Percentiles rank a stretch among this genome's conserved stretches.
These are phyloP conservation scores for Podaxis mareebaensis DNA, from an alignment of 768 basidiomycete genomes.

Conservation along the genomic window DNA sequence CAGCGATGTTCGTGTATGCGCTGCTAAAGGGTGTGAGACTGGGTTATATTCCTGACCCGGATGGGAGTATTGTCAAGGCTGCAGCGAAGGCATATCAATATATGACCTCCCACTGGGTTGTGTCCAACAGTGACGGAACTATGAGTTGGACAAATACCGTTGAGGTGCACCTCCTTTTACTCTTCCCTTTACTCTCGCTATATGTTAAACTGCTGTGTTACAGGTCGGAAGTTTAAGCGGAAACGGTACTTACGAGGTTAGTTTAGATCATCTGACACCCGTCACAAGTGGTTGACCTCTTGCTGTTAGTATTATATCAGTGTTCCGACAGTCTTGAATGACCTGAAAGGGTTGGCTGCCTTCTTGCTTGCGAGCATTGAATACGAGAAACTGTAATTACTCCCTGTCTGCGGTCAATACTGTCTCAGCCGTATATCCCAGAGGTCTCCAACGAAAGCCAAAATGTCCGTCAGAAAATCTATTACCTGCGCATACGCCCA, in stretches of 20 bases:
- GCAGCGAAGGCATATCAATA: slow-evolving; percentile 44
- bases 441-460: not conserved
- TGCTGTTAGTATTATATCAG: slow-evolving; percentile 43
- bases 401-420: not conserved
- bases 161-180: slow-evolving; percentile 27
- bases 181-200: not conserved
- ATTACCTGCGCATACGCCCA: not conserved
- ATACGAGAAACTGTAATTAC: slow-evolving; percentile 27
- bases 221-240: slow-evolving; percentile 43
- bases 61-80: slow-evolving; percentile 38
- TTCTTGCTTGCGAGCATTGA: slow-evolving; percentile 48
- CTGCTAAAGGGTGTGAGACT: slow-evolving; percentile 43
- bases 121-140: slow-evolving; percentile 41
- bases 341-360: slow-evolving; percentile 46
- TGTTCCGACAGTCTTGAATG: slow-evolving; percentile 38
- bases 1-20: slow-evolving; percentile 47
- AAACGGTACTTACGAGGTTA: slow-evolving; percentile 38
- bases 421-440: no score
- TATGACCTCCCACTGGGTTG: slow-evolving; percentile 39
- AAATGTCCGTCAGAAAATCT: not conserved
- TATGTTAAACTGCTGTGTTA: not conserved
- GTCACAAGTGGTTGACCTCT: not conserved
- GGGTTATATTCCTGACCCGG: slow-evolving; percentile 37
- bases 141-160: slow-evolving; percentile 48
- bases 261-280: slow-evolving; percentile 1